Base-by-base conservation (phyloP, 768 basidiomycete species). In the Mycena venus region DNA sequence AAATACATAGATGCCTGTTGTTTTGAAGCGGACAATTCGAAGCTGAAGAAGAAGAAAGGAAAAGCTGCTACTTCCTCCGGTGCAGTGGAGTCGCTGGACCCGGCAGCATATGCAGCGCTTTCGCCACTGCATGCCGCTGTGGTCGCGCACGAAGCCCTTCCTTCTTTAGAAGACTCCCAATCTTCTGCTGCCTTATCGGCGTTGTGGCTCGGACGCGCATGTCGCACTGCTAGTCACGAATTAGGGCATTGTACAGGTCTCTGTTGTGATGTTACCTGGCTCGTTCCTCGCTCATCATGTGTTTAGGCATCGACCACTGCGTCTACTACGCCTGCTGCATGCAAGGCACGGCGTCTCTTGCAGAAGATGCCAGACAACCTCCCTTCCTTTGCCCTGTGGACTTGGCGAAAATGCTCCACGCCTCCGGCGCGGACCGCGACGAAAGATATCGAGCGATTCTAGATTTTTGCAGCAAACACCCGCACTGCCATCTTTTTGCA, bases 241-340 rank as follows among this genome's bases (percentile, higher is more conserved):
- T 70, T 86, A 53, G 81, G 88, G 63, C 88, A 89, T 80, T 83
- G n/a, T n/a, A n/a, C n/a, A n/a, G n/a, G n/a, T n/a, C n/a, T n/a
- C n/a, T n/a, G n/a, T n/a, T n/a, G n/a, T n/a, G n/a, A n/a, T n/a
- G n/a, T n/a, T n/a, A n/a, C n/a, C n/a, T n/a, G n/a, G n/a, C n/a
- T n/a, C n/a, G n/a, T n/a, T n/a, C n/a, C n/a, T n/a, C n/a, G n/a
- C n/a, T n/a, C n/a, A n/a, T n/a, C n/a, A n/a, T n/a, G n/a, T n/a
- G 83, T 70, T 80, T 83, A 17, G 82, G 83, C 25, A 83, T 85
- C n/a, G 83, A 86, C 55, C 84, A 85, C 69, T 84, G 84, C 70
- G 80, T 83, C 3, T 85, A 83, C 65, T 84, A 83, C 55, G 83
- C 84, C 7, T 85, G 84, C 66, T 64, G 76, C n/a, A 85, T 85